phyloP scores from a whole-genome alignment of 441 rosid species.

The Populus trichocarpa region DNA sequence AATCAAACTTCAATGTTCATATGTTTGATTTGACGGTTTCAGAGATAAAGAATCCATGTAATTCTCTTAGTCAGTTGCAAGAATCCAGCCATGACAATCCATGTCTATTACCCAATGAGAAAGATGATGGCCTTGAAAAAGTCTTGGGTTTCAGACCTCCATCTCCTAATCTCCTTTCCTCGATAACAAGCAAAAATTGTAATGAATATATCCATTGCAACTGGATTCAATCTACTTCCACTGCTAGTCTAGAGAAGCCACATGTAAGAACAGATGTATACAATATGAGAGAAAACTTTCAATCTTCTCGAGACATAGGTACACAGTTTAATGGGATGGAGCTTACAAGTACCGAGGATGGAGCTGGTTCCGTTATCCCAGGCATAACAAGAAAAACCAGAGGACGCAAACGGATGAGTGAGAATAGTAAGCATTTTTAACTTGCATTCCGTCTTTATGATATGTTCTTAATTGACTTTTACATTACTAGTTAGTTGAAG shows the following conservation, averaged over 20 bases:
- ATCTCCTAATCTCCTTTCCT: background rate
- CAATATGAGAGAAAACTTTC: constrained; percentile 10
- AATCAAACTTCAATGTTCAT: constrained; percentile 29
- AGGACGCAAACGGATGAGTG: constrained; percentile 18
- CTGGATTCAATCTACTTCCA: constrained; percentile 6
- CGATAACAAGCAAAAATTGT: background rate
- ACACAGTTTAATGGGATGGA: constrained; percentile 14
- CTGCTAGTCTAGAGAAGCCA: background rate
- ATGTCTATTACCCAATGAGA: constrained; percentile 4
- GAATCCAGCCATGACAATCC: constrained; percentile 14
- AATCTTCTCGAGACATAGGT: constrained; percentile 18
- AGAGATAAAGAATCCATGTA: constrained; percentile 34
- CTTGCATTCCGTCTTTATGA: constrained; percentile 2
- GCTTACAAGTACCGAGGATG: constrained; percentile 1
- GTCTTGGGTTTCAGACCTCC: constrained; percentile 7
- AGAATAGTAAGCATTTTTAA: constrained; percentile 23
- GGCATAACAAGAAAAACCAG: constrained; percentile 10
- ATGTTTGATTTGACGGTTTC: constrained; percentile 30
- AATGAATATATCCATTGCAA: constrained; percentile 6
- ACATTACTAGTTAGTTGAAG: constrained; percentile 5
- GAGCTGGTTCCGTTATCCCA: constrained; percentile 11
- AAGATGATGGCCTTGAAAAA: constrained; percentile 4
- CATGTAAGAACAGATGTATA: background rate
- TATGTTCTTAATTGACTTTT: constrained; percentile 5
- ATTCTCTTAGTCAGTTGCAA: constrained; percentile 10